Percentiles rank a stretch among this genome's conserved stretches.
Conservation (phyloP, 2,329 filamentous ascomycete species). For the Macrophomina phaseolina region DNA sequence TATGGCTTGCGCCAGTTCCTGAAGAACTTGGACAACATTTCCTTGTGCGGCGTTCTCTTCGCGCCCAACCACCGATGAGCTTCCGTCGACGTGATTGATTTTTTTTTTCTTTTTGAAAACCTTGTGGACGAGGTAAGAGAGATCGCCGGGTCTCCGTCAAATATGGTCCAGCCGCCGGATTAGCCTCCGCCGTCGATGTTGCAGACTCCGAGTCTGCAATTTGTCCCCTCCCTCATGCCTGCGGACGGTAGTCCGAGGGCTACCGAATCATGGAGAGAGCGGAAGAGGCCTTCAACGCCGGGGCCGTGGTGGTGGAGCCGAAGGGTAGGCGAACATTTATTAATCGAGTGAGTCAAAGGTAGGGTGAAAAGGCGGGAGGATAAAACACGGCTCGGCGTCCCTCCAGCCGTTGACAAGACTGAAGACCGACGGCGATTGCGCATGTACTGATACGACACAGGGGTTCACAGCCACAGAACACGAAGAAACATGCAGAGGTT, state of each 20-base stretch:
- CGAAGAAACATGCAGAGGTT: neutral
- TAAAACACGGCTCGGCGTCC: neutral
- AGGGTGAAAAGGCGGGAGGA: neutral
- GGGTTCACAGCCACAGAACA: neutral
- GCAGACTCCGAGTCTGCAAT: too few species aligned
- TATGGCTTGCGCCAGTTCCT: constrained; percentile 1
- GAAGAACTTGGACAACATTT: neutral
- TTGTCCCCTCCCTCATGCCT: neutral
- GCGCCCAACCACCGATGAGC: neutral
- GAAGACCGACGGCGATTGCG: neutral
- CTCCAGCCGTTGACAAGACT: neutral
- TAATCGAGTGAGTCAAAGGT: neutral
- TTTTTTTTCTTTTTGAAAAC: neutral
- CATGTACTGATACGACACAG: constrained; percentile 3
- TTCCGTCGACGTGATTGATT: too few species aligned
- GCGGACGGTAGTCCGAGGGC: neutral
- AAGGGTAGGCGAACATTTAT: neutral
- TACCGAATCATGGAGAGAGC: neutral
- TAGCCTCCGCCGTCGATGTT: neutral
- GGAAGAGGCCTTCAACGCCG: neutral
- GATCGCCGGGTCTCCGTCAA: neutral
- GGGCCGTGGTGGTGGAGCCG: neutral
- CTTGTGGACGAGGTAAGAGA: neutral
- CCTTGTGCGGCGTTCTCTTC: neutral
- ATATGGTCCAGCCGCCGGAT: neutral